Conservation (phyloP, 2,329 filamentous ascomycete genomes). For the Xylaria arbuscula region DNA sequence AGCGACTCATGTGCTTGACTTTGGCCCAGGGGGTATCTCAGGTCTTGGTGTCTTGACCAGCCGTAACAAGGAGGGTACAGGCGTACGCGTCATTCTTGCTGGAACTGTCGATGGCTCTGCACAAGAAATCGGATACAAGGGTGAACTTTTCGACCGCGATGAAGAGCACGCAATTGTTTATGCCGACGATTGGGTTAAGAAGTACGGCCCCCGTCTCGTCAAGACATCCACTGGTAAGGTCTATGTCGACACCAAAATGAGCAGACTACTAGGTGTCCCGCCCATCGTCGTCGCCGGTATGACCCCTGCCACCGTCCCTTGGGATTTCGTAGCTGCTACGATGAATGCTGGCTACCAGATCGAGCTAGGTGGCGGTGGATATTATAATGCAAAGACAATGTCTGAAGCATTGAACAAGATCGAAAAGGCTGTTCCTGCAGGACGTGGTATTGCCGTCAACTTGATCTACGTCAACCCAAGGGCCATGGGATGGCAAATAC, state of each 20-base stretch:
- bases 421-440: conserved; percentile 83
- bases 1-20: conserved; percentile 95
- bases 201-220: conserved; percentile 91
- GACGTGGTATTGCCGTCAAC: conserved; percentile 89
- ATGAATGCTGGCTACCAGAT: conserved; percentile 97
- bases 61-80: conserved; percentile 98
- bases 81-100: conserved; percentile 94
- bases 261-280: conserved; percentile 82
- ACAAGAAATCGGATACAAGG: conserved; percentile 94
- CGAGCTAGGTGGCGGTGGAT: conserved; percentile 89
- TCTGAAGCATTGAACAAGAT: conserved; percentile 86
- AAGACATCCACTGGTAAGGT: conserved; percentile 90
- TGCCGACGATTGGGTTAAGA: conserved; percentile 96
- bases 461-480: conserved; percentile 91
- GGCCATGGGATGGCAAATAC: conserved; percentile 93
- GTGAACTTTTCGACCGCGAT: conserved; percentile 96
- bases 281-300: conserved; percentile 93
- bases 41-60: conserved; percentile 96
- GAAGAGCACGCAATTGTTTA: conserved; percentile 95
- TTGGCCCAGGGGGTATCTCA: conserved; percentile 95
- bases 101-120: conserved; percentile 93
- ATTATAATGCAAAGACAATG: conserved; percentile 86
- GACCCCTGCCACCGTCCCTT: conserved; percentile 89
- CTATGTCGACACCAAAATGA: conserved; percentile 97
- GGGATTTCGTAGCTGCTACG: conserved; percentile 90